Evolutionary conservation across 495 filamentous ascomycete genomes (phyloP).

Genomic region (Neurospora sp.): DNA sequence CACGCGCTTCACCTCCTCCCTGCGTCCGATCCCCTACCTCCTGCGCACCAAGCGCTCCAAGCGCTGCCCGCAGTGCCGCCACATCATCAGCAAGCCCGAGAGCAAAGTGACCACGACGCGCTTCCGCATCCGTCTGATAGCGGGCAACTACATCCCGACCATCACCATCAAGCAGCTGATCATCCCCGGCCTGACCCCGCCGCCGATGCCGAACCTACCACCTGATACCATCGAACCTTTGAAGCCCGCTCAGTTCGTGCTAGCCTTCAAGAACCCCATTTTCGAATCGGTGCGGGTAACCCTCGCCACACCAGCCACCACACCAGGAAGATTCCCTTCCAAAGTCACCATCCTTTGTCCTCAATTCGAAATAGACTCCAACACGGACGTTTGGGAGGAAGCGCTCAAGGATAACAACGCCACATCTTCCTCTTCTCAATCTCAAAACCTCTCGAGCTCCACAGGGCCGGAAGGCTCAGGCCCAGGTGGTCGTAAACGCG

Average conservation of each 20-base stretch:
- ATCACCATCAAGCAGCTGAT: constrained; percentile 59
- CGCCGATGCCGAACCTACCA: constrained; percentile 1
- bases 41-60: constrained; percentile 88
- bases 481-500: background rate
- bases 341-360: constrained; percentile 90
- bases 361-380: constrained; percentile 89
- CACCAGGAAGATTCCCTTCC: constrained; percentile 64
- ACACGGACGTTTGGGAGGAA: constrained; percentile 93
- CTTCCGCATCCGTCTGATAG: constrained; percentile 82
- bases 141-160: constrained; percentile 78
- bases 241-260: constrained; percentile 66
- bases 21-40: constrained; percentile 70
- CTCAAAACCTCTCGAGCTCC: background rate
- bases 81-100: constrained; percentile 94
- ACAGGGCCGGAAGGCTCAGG: background rate
- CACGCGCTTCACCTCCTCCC: constrained; percentile 47
- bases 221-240: constrained; percentile 47
- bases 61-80: constrained; percentile 82
- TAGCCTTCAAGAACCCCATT: constrained; percentile 87
- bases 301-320: constrained; percentile 72
- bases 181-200: constrained; percentile 20
- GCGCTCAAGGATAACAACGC: constrained; percentile 48
- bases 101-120: constrained; percentile 74
- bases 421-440: background rate
- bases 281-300: constrained; percentile 84